A percentile compares a stretch with the other conserved stretches of the same genome.
phyloP scores from a whole-genome alignment of 768 basidiomycete genomes.

The Leccinum imitatum region DNA sequence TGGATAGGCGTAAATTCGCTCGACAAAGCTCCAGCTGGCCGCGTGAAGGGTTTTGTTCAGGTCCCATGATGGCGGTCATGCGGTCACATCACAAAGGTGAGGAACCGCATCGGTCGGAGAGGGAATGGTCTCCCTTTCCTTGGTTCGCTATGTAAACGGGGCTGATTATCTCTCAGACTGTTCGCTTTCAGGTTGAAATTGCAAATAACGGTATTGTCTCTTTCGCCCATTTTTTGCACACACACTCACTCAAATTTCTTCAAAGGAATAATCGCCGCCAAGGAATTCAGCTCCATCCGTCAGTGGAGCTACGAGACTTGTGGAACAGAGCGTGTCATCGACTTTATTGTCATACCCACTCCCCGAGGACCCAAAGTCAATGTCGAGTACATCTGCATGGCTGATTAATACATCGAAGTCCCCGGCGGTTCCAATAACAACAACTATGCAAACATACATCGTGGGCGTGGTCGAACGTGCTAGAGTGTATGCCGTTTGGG shows the following conservation, averaged over 20 bases:
- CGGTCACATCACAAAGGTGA: slow-evolving; percentile 95
- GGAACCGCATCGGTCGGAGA: slow-evolving; percentile 25
- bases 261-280: slow-evolving; percentile 81
- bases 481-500: slow-evolving; percentile 70
- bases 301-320: slow-evolving; percentile 99
- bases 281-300: slow-evolving; percentile 96
- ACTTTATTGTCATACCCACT: slow-evolving; percentile 85
- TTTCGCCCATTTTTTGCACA: slow-evolving; percentile 3
- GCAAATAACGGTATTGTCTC: slow-evolving; percentile 82
- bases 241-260: slow-evolving; percentile 20
- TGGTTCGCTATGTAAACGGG: no score
- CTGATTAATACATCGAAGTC: slow-evolving; percentile 97
- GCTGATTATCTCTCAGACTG: slow-evolving; percentile 6
- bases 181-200: slow-evolving; percentile 58
- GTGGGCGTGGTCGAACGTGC: slow-evolving; percentile 96
- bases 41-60: slow-evolving; percentile 88
- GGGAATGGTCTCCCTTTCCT: background rate
- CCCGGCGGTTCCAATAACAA: slow-evolving; percentile 98
- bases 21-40: slow-evolving; percentile 75
- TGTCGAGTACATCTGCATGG: slow-evolving; percentile 99
- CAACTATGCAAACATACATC: slow-evolving; percentile 98
- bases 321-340: slow-evolving; percentile 91
- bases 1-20: slow-evolving; percentile 87
- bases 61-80: slow-evolving; percentile 43
- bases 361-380: slow-evolving; percentile 79